Percentiles rank a stretch among this genome's conserved stretches.
Evolutionary conservation across 805 yeast genomes (phyloP).

Genomic region (Pichia eremophila): DNA sequence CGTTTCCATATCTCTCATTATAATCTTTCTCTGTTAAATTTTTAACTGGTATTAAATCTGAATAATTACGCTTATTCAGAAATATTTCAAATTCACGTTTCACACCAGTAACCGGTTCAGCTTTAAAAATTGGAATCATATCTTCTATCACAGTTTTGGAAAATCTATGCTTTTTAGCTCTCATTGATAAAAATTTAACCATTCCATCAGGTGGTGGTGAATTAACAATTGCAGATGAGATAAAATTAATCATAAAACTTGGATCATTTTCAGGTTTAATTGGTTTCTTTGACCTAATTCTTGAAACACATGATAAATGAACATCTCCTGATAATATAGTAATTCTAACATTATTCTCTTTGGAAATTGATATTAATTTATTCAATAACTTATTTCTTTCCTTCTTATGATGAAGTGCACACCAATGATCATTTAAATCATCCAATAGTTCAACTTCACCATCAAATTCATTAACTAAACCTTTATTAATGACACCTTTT

Average conservation of each 20-base stretch:
- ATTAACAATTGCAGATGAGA: slow-evolving; percentile 84
- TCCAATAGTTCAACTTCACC: slow-evolving; percentile 87
- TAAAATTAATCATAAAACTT: slow-evolving; percentile 69
- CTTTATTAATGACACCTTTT: slow-evolving; percentile 54
- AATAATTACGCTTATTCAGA: slow-evolving; percentile 62
- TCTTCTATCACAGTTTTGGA: slow-evolving; percentile 57
- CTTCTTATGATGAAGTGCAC: slow-evolving; percentile 73
- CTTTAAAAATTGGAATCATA: slow-evolving; percentile 59
- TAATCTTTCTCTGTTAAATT: slow-evolving; percentile 21
- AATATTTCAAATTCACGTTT: slow-evolving; percentile 37
- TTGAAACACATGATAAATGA: slow-evolving; percentile 77
- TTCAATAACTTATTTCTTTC: slow-evolving; percentile 71
- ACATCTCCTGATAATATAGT: slow-evolving; percentile 92
- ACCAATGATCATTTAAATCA: slow-evolving; percentile 96
- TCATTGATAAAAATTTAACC: slow-evolving; percentile 61
- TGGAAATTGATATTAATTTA: slow-evolving; percentile 56
- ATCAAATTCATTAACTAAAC: slow-evolving; percentile 84
- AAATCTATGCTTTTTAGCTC: slow-evolving; percentile 62
- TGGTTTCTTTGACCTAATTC: slow-evolving; percentile 49
- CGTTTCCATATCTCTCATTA: slow-evolving; percentile 21
- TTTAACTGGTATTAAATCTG: slow-evolving; percentile 50
- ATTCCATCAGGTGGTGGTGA: slow-evolving; percentile 89
- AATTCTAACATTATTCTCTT: slow-evolving; percentile 54
- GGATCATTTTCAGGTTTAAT: slow-evolving; percentile 59
- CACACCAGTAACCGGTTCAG: slow-evolving; percentile 44